phyloP scores from a whole-genome alignment of 352 stramenopile species.

The Globisporangium cystogenes region DNA sequence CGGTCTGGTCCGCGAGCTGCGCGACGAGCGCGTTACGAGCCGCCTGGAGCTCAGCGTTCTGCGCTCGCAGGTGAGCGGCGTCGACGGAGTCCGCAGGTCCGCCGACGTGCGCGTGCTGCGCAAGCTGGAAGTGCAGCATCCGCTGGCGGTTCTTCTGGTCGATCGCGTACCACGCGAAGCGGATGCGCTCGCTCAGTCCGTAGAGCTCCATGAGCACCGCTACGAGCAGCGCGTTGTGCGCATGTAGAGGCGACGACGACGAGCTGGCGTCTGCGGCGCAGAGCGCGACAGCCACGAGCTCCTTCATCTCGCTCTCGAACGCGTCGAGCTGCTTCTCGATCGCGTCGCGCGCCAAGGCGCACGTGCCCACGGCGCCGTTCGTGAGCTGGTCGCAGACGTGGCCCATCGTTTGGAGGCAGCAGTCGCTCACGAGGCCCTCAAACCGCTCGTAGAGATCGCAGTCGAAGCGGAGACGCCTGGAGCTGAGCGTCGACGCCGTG shows the following conservation, averaged over 20 bases:
- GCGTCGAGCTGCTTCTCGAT: constrained; percentile 42
- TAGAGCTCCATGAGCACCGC: constrained; percentile 28
- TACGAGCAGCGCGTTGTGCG: constrained; percentile 6
- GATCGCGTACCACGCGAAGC: constrained; percentile 34
- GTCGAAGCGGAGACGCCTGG: background rate
- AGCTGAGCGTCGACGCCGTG: background rate
- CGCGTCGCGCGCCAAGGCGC: constrained; percentile 16
- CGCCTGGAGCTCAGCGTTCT: background rate
- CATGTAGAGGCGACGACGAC: background rate
- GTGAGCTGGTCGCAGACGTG: constrained; percentile 51
- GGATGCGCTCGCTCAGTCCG: constrained; percentile 40
- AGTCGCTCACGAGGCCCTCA: constrained; percentile 44
- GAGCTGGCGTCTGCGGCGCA: background rate
- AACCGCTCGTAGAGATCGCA: constrained; percentile 21
- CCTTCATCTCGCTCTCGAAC: constrained; percentile 28
- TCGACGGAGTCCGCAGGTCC: no score
- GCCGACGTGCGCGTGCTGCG: constrained; percentile 8
- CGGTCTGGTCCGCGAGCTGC: constrained; percentile 2
- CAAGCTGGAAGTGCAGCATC: constrained; percentile 16
- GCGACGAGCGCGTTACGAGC: background rate
- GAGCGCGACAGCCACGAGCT: constrained; percentile 3
- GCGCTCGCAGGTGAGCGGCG: background rate
- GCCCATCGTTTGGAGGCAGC: constrained; percentile 46
- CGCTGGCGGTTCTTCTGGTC: constrained; percentile 44
- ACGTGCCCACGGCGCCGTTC: constrained; percentile 15